Evolutionary conservation across 805 yeast species (phyloP), one percentile per base, ranked within the genome.

Genomic region (Kazachstania taianensis): DNA sequence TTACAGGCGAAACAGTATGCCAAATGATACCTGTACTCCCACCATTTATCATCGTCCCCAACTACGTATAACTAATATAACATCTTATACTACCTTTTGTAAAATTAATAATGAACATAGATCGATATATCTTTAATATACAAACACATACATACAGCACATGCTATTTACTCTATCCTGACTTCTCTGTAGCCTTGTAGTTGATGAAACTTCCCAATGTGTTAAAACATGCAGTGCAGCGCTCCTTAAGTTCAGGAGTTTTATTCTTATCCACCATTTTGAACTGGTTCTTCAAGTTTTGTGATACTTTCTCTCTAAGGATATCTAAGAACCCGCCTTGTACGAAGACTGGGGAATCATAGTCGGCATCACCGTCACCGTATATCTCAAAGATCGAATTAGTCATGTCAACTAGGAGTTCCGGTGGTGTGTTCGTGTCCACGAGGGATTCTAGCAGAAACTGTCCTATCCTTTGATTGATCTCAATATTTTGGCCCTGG

Each of bases 1-100:
- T 84, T 82, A 44, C 97, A 92, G 62, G 85, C 92, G 6, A 70
- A 72, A 52, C 71, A 67, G 53, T 89, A 81, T 54, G 70, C 81
- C 8, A 66, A 63, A 43, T 62, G 37, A 45, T 8, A 10, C 23
- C n/a, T 10, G 3, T 17, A n/a, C 13, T 5, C n/a, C n/a, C n/a
- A n/a, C n/a, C n/a, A n/a, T n/a, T n/a, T n/a, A n/a, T n/a, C n/a
- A 12, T 9, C 20, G 14, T 16, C 4, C 20, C 7, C 13, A 10
- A 18, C 4, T 25, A n/a, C 14, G 15, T 33, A 18, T 32, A 32
- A 13, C 12, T 20, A 23, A 17, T 30, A 28, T 32, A 32, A 23
- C 5, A 20, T n/a, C n/a, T n/a, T n/a, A n/a, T n/a, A n/a, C n/a
- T n/a, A n/a, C n/a, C n/a, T n/a, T n/a, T n/a, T n/a, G n/a, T n/a